phyloP scores from a whole-genome alignment of 495 filamentous ascomycete genomes.

The Penicillium simplicissimum region DNA sequence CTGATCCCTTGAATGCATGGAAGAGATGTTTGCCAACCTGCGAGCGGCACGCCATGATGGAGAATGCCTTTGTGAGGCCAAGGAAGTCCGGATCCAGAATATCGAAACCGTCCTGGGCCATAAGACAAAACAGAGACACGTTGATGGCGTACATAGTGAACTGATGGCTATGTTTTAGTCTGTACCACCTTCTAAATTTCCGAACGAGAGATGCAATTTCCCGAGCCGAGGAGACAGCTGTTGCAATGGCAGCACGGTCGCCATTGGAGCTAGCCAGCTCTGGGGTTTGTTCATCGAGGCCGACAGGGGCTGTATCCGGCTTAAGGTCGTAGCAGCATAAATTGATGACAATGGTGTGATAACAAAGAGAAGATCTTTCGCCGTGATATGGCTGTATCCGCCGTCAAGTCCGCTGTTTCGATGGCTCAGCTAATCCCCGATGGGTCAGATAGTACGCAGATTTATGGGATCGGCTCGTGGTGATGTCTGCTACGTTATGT shows the following conservation, averaged over 20 bases:
- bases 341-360: constrained; percentile 32
- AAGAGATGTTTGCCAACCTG: constrained; percentile 30
- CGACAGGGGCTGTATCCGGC: constrained; percentile 3
- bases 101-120: constrained; percentile 29
- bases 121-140: constrained; percentile 31
- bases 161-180: constrained; percentile 33
- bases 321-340: constrained; percentile 26
- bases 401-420: no score
- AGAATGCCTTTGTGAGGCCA: constrained; percentile 27
- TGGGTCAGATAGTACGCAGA: no score
- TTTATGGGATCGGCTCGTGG: no score
- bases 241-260: constrained; percentile 7
- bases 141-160: constrained; percentile 37
- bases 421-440: no score
- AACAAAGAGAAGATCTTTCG: background rate
- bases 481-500: no score
- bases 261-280: background rate
- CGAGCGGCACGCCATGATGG: constrained; percentile 26
- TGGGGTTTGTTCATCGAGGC: constrained; percentile 2
- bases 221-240: constrained; percentile 25
- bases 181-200: constrained; percentile 23
- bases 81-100: constrained; percentile 34
- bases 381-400: no score
- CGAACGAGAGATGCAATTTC: constrained; percentile 25
- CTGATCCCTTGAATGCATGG: constrained; percentile 31